Evolutionary conservation across 768 basidiomycete species (phyloP).

Genomic region (Russula olivacea): DNA sequence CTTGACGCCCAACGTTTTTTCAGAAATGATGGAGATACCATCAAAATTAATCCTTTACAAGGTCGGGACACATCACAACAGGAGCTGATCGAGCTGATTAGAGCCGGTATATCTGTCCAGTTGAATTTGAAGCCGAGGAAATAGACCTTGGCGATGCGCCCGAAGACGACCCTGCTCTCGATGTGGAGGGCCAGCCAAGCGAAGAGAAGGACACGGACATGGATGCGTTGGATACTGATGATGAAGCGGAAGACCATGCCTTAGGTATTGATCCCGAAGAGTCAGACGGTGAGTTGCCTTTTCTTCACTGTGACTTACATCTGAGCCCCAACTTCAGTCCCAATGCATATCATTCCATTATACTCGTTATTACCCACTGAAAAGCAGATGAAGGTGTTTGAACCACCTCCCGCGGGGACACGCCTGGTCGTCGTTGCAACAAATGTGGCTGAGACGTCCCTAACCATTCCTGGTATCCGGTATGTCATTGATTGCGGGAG

Average conservation of each 20-base stretch:
- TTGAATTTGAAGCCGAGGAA: slow-evolving; percentile 77
- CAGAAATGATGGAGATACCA: slow-evolving; percentile 5
- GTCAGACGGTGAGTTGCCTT: slow-evolving; percentile 47
- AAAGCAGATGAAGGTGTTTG: slow-evolving; percentile 92
- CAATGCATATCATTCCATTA: slow-evolving; percentile 91
- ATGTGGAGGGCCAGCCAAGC: slow-evolving; percentile 49
- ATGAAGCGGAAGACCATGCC: slow-evolving; percentile 49
- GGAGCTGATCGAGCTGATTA: slow-evolving; percentile 11
- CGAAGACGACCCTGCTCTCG: slow-evolving; percentile 53
- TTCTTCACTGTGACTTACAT: slow-evolving; percentile 7
- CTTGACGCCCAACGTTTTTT: slow-evolving; percentile 16
- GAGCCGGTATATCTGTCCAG: slow-evolving; percentile 33
- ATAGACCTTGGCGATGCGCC: slow-evolving; percentile 54
- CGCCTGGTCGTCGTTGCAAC: slow-evolving; percentile 93
- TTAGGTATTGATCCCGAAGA: slow-evolving; percentile 60
- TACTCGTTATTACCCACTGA: slow-evolving; percentile 91
- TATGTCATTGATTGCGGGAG: slow-evolving; percentile 98
- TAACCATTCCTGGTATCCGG: slow-evolving; percentile 94
- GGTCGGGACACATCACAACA: slow-evolving; percentile 32
- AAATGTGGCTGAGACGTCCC: slow-evolving; percentile 93
- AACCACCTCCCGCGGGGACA: slow-evolving; percentile 68
- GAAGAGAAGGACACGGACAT: slow-evolving; percentile 55
- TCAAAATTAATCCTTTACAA: slow-evolving; percentile 40
- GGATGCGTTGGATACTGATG: slow-evolving; percentile 71
- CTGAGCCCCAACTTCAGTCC: slow-evolving; percentile 42